phyloP scores from a whole-genome alignment of 2,329 filamentous ascomycete species.

The Thermochaetoides dissita region DNA sequence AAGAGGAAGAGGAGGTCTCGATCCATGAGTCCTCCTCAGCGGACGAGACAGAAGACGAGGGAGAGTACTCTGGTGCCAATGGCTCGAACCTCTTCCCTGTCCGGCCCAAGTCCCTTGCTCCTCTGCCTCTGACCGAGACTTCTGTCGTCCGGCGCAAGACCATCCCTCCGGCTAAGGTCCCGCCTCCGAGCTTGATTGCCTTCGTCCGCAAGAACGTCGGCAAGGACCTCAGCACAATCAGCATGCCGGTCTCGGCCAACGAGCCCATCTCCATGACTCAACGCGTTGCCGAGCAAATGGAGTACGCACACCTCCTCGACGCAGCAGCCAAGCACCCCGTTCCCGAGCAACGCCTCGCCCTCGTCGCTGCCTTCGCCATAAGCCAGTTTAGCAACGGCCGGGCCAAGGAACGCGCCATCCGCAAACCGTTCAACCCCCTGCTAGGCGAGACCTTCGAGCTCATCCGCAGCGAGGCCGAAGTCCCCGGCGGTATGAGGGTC shows the following conservation, averaged over 20 bases:
- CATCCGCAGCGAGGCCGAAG: conserved; percentile 65
- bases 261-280: conserved; percentile 83
- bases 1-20: conserved; percentile 42
- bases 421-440: conserved; percentile 95
- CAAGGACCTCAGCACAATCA: conserved; percentile 91
- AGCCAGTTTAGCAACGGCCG: conserved; percentile 71
- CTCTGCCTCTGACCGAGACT: conserved; percentile 55
- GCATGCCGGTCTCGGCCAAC: conserved; percentile 94
- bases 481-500: conserved; percentile 64
- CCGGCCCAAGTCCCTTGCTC: conserved; percentile 61
- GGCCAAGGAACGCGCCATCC: conserved; percentile 78
- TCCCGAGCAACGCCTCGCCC: conserved; percentile 57
- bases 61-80: conserved; percentile 40
- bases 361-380: conserved; percentile 80
- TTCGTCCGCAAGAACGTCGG: conserved; percentile 96
- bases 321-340: conserved; percentile 51
- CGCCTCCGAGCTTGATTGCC: conserved; percentile 80
- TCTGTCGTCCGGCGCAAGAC: conserved; percentile 51
- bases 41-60: conserved; percentile 41
- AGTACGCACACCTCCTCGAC: conserved; percentile 78
- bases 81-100: conserved; percentile 53
- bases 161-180: conserved; percentile 59
- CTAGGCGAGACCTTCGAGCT: conserved; percentile 93
- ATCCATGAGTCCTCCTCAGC: conserved; percentile 49
- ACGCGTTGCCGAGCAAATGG: conserved; percentile 75